phyloP scores from a whole-genome alignment of 805 yeast genomes.

The Candida boidinii region DNA sequence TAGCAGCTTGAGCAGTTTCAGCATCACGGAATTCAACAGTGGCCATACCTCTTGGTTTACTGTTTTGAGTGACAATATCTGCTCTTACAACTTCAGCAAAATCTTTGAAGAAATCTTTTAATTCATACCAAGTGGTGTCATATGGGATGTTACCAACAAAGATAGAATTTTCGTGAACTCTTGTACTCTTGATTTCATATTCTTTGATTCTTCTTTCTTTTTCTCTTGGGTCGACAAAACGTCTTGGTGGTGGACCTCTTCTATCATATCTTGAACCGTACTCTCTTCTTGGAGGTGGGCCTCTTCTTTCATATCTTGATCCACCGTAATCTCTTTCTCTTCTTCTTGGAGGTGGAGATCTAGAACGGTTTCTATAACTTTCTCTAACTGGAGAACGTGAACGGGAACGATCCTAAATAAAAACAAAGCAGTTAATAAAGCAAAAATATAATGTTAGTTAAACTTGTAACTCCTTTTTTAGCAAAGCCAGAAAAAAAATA shows the following conservation, averaged over 20 bases:
- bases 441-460: not conserved
- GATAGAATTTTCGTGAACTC: constrained; percentile 61
- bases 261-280: constrained; percentile 9
- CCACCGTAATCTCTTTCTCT: constrained; percentile 10
- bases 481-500: no score
- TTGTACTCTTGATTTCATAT: constrained; percentile 31
- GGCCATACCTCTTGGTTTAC: constrained; percentile 84
- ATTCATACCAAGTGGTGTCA: constrained; percentile 48
- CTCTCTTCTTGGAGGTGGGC: constrained; percentile 15
- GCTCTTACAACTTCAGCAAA: constrained; percentile 69
- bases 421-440: not conserved
- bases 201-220: constrained; percentile 22
- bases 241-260: constrained; percentile 11
- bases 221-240: constrained; percentile 11
- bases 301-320: constrained; percentile 21
- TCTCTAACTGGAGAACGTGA: constrained; percentile 27
- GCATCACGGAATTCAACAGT: constrained; percentile 72
- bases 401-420: constrained; percentile 17
- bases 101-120: constrained; percentile 49
- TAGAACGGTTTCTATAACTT: constrained; percentile 18
- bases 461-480: no score
- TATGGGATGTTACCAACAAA: constrained; percentile 72
- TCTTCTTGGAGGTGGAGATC: constrained; percentile 17
- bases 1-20: constrained; percentile 65
- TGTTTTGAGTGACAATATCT: constrained; percentile 70